Evolutionary conservation across 805 yeast genomes (phyloP), one percentile per base, ranked within the genome.

Genomic region (Blastobotrys mokoenaii): DNA sequence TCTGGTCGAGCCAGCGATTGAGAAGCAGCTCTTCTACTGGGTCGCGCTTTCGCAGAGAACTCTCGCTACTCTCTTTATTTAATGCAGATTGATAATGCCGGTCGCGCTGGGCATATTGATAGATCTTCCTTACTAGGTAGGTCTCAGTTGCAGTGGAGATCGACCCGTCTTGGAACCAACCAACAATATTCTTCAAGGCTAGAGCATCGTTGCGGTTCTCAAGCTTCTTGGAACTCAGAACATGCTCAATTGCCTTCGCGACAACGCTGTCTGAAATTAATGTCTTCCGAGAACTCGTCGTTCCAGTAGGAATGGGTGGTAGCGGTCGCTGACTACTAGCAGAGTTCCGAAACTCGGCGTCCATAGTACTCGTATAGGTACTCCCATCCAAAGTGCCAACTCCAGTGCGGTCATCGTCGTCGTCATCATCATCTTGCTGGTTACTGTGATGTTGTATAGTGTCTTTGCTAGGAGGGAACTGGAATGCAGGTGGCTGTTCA

Each of bases 1-100:
- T n/a, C 35, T 30, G 25, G 5, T 46, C 77, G 1, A 76, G 71
- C 80, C 80, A 74, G 49, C 78, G 61, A 22, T 70, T 69, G 41
- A 73, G 48, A 35, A 74, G 51, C 15, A 74, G 51, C 50, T 73
- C 74, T 51, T 74, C 79, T 9, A 62, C 60, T 17, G 51, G 53
- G 40, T 60, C 64, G 14, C 42, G 44, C 25, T 40, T 41, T 25
- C 52, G 45, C 29, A 38, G 36, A 12, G 15, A 18, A 20, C 38
- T 34, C 18, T n/a, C 12, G 4, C 20, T 5, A 6, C 12, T 10
- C 20, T 34, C 38, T 14, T 34, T 17, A 34, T n/a, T n/a, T n/a
- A 34, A 17, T 16, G 12, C 16, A 10, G 12, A n/a, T 22, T 22
- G 27, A 10, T 20, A 20, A 14, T 20, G 22, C 38, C 29, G 15